A percentile compares a stretch with the other conserved stretches of the same genome.
Conservation (phyloP, 352 stramenopile genomes). For the Phytopythium montanum region DNA sequence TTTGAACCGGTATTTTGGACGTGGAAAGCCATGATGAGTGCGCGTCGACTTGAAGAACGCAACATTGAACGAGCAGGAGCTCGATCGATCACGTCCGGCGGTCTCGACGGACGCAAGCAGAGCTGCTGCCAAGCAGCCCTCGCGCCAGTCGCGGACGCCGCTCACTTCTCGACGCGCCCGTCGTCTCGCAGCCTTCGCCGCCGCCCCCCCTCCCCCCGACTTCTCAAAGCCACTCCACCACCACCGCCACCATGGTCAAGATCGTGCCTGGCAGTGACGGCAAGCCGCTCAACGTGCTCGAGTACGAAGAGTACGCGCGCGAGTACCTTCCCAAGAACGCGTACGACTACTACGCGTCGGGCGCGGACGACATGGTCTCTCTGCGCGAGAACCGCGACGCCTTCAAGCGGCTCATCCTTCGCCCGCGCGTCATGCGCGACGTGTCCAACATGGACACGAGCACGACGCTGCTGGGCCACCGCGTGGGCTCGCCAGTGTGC, state of each 20-base stretch:
- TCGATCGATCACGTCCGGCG: not conserved
- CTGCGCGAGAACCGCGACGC: constrained; percentile 80
- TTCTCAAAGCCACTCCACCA: not conserved
- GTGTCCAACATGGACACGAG: constrained; percentile 91
- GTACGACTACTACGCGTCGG: constrained; percentile 92
- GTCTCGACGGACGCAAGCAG: not conserved
- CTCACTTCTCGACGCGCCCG: not conserved
- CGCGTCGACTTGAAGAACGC: constrained; percentile 8
- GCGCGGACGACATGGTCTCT: constrained; percentile 91
- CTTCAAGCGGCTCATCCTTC: constrained; percentile 93
- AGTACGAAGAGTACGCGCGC: constrained; percentile 88
- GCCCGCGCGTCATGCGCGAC: constrained; percentile 92
- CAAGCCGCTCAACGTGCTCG: constrained; percentile 84
- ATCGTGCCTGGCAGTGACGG: constrained; percentile 71
- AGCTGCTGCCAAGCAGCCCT: not conserved
- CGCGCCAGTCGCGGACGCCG: not conserved
- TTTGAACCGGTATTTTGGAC: not conserved
- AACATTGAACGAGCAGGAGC: constrained; percentile 7
- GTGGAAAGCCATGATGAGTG: not conserved
- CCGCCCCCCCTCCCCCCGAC: not conserved
- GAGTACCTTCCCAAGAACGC: constrained; percentile 90
- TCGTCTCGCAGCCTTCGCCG: not conserved
- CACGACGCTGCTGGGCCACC: constrained; percentile 90
- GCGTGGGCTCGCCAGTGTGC: constrained; percentile 92
- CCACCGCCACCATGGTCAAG: constrained; percentile 33